Conservation (phyloP, 1,139 yeast species). For the Saccharomyces pastorianus region DNA sequence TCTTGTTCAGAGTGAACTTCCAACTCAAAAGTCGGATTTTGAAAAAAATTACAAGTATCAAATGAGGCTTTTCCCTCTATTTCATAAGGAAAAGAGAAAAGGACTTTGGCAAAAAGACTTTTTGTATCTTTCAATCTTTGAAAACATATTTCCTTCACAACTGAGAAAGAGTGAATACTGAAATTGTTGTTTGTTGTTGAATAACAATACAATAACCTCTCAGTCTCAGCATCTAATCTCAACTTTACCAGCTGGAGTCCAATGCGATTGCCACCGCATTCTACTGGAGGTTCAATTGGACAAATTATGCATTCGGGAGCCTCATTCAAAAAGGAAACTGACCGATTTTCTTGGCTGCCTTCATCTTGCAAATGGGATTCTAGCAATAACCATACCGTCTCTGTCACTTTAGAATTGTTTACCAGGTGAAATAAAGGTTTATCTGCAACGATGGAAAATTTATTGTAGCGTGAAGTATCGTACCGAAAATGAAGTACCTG, state of each 20-base stretch:
- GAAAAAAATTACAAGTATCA: constrained; percentile 34
- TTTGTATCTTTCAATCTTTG: not conserved
- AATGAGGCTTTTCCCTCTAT: not conserved
- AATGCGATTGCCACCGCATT: constrained; percentile 28
- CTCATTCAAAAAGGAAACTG: constrained; percentile 18
- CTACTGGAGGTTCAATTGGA: constrained; percentile 3
- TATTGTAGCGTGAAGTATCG: constrained; percentile 16
- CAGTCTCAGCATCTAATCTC: constrained; percentile 17
- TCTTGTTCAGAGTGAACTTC: constrained; percentile 18
- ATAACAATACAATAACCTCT: constrained; percentile 23
- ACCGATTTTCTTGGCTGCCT: not conserved
- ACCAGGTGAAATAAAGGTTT: constrained; percentile 44
- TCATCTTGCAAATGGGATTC: constrained; percentile 30
- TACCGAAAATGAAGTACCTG: constrained; percentile 35
- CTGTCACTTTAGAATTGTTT: constrained; percentile 31
- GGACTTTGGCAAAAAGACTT: not conserved
- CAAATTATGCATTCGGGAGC: constrained; percentile 13
- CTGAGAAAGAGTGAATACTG: not conserved
- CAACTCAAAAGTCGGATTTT: constrained; percentile 56
- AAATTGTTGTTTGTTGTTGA: constrained; percentile 12
- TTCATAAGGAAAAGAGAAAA: not conserved
- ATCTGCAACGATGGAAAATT: constrained; percentile 27
- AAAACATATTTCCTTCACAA: not conserved
- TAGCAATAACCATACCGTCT: constrained; percentile 45
- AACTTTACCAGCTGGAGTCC: constrained; percentile 31